Evolutionary conservation across 139 green algal species (phyloP), one percentile per base, ranked within the genome.

Genomic region (Mychonastes homosphaera): DNA sequence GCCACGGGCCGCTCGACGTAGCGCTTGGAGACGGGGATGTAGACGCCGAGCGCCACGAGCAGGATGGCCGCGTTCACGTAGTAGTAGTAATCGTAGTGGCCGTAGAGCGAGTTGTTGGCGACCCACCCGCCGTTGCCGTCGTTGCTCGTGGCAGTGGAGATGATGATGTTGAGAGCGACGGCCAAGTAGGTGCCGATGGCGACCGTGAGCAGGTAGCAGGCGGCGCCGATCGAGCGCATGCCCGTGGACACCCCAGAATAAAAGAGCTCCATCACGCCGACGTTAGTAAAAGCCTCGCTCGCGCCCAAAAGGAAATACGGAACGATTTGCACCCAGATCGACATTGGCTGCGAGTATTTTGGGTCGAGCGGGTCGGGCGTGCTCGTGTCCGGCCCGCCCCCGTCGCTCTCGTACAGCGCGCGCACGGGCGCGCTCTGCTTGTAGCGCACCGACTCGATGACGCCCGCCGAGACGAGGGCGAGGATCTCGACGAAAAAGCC

Each of bases 251-350:
- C 64, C 48, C 76, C 44, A 24, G 70, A 66, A 54, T 75, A 80
- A 45, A 75, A 77, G 24, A 80, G 62, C 64, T 80, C 73, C 33
- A 80, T n/a, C 48, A 64, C 32, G 30, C 69, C 69, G 13, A 77
- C 45, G 24, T 59, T 70, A 56, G 52, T 58, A 38, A 76, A 58
- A 16, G 72, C 65, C 52, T 80, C 73, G 47, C 34, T 19, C 0
- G 60, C 64, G 12, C 73, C 73, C 12, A 76, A 28, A 16, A 80
- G 58, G 46, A 74, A 57, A 51, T 75, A 76, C 24, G 64, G 68
- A 24, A 63, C 38, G 53, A 67, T 53, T 48, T 73, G 67, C 59
- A 53, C 68, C 38, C 71, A 72, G 32, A 80, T 62, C n/a, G n/a
- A n/a, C n/a, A n/a, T n/a, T n/a, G n/a, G n/a, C n/a, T n/a, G n/a